Evolutionary conservation across 768 basidiomycete species (phyloP).

Genomic region (Vishniacozyma victoriae): DNA sequence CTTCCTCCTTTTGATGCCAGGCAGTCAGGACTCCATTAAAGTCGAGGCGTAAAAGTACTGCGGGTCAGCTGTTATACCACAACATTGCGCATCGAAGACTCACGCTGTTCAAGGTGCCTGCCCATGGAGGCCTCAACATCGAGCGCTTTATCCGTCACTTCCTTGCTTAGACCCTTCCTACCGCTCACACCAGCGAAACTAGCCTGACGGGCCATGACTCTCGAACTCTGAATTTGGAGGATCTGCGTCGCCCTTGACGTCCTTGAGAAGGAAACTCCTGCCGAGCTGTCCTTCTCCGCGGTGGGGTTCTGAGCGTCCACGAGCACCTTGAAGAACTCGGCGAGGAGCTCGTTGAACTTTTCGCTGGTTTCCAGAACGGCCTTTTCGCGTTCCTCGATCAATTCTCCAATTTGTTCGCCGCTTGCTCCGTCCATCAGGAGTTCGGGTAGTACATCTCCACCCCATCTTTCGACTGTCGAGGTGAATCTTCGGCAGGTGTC

Average conservation of each 20-base stretch:
- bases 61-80: neutral
- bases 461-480: slow-evolving; percentile 86
- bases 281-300: slow-evolving; percentile 54
- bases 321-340: slow-evolving; percentile 74
- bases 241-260: slow-evolving; percentile 14
- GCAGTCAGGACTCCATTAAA: slow-evolving; percentile 55
- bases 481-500: slow-evolving; percentile 80
- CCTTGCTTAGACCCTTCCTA: slow-evolving; percentile 47
- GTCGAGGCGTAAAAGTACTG: slow-evolving; percentile 69
- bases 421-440: slow-evolving; percentile 70
- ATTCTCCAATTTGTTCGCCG: slow-evolving; percentile 59
- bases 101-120: slow-evolving; percentile 67
- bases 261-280: slow-evolving; percentile 17
- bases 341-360: slow-evolving; percentile 61
- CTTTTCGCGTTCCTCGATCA: slow-evolving; percentile 65
- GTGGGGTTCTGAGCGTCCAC: slow-evolving; percentile 63
- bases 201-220: slow-evolving; percentile 23
- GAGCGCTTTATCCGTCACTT: slow-evolving; percentile 53
- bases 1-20: slow-evolving; percentile 22
- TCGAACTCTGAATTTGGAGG: slow-evolving; percentile 6
- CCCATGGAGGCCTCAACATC: slow-evolving; percentile 65
- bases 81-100: slow-evolving; percentile 16
- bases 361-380: slow-evolving; percentile 71
- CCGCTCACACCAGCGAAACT: slow-evolving; percentile 45
- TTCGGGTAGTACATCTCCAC: slow-evolving; percentile 79